These are phyloP conservation scores for Antitrichia curtipendula DNA, from an alignment of 225 moss, liverwort and hornwort species.

Conservation along the genomic window DNA sequence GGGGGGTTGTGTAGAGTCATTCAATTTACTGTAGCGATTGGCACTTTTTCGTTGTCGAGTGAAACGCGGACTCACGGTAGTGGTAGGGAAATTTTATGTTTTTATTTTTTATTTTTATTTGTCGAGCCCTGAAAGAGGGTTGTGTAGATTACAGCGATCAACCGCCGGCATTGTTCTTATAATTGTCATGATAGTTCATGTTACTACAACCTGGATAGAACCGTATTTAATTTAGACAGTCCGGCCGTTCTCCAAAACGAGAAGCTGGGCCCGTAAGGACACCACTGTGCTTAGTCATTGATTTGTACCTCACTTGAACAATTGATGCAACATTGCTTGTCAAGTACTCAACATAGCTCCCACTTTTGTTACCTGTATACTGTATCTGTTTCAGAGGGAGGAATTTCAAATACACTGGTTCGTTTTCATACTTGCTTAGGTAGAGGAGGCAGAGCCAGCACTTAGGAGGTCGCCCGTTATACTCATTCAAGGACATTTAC, in stretches of 20 bases:
- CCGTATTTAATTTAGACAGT: neutral
- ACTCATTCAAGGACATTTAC: neutral
- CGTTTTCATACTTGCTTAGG: neutral
- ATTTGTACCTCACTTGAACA: constrained; percentile 20
- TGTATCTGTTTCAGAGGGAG: neutral
- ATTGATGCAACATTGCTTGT: constrained; percentile 26
- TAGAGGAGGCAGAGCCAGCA: neutral
- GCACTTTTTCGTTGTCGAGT: neutral
- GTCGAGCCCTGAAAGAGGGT: constrained; percentile 18
- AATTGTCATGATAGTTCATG: constrained; percentile 11
- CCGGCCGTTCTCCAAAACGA: constrained; percentile 19
- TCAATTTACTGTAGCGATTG: constrained; percentile 2
- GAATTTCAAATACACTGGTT: neutral
- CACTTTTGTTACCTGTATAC: neutral
- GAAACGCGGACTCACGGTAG: neutral
- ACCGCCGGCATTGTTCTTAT: constrained; percentile 7
- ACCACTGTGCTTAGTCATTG: constrained; percentile 10
- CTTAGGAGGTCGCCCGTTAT: neutral
- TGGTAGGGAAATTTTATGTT: neutral
- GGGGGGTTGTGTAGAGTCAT: neutral
- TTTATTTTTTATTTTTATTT: too few relatives aligned
- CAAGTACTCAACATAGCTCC: constrained; percentile 11
- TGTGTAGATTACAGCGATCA: constrained; percentile 33
- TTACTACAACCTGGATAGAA: neutral
- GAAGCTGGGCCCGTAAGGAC: constrained; percentile 16